Evolutionary conservation across 768 basidiomycete species (phyloP).

Genomic region (Rubroboletus pulcherrimus): DNA sequence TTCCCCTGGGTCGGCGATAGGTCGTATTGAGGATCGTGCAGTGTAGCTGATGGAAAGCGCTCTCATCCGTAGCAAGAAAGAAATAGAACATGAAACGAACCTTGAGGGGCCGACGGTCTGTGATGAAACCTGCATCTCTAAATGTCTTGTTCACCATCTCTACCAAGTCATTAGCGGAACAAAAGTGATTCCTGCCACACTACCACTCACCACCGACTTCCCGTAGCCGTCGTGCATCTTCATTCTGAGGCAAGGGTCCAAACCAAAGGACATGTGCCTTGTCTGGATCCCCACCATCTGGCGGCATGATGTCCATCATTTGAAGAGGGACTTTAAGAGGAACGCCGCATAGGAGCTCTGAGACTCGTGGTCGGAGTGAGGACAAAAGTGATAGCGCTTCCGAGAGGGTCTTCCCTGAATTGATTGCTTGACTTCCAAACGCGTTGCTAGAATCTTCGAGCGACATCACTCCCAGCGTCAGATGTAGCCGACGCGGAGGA

Average conservation of each 20-base stretch:
- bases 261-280: slow-evolving; percentile 56
- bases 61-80: neutral
- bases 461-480: slow-evolving; percentile 74
- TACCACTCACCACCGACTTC: slow-evolving; percentile 35
- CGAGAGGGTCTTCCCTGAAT: slow-evolving; percentile 30
- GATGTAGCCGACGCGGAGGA: slow-evolving; percentile 54
- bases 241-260: slow-evolving; percentile 40
- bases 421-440: neutral
- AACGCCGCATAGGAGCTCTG: slow-evolving; percentile 35
- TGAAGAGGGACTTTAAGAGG: slow-evolving; percentile 42
- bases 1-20: slow-evolving; percentile 35
- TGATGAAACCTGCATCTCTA: slow-evolving; percentile 39
- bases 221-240: slow-evolving; percentile 30
- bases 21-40: slow-evolving; percentile 50
- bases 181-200: neutral
- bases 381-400: slow-evolving; percentile 43
- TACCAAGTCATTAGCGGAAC: slow-evolving; percentile 18
- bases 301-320: slow-evolving; percentile 47
- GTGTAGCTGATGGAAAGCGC: slow-evolving; percentile 35
- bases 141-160: slow-evolving; percentile 43
- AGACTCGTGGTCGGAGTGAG: slow-evolving; percentile 37
- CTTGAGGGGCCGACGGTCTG: slow-evolving; percentile 48
- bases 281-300: slow-evolving; percentile 33
- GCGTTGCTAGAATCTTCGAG: slow-evolving; percentile 33
- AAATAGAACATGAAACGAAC: slow-evolving; percentile 26